A percentile compares a stretch with the other conserved stretches of the same genome.
Evolutionary conservation across 148 eudicot genomes (phyloP).

Genomic region (Rhododendron vialii): DNA sequence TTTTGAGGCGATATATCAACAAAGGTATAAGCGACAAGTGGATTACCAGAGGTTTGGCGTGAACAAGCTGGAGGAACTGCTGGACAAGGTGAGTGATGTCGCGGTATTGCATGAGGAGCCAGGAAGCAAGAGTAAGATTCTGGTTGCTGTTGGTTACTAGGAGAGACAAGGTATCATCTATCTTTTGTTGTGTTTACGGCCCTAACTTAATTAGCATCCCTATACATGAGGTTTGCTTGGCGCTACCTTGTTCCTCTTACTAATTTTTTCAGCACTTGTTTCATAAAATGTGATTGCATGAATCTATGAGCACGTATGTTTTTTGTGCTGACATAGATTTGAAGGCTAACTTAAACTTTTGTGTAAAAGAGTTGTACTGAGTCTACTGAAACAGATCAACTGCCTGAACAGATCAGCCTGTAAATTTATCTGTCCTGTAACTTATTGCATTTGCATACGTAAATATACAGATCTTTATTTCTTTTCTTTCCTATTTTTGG

Average conservation of each 20-base stretch:
- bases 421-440: neutral
- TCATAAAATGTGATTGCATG: neutral
- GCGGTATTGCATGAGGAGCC: slow-evolving; percentile 66
- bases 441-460: neutral
- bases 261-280: neutral
- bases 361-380: neutral
- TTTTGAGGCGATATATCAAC: slow-evolving; percentile 76
- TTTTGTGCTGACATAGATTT: slow-evolving; percentile 3
- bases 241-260: neutral
- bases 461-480: neutral
- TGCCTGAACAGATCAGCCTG: neutral
- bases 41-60: slow-evolving; percentile 65
- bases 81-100: slow-evolving; percentile 74
- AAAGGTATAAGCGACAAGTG: slow-evolving; percentile 63
- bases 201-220: slow-evolving; percentile 15
- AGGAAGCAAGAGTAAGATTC: slow-evolving; percentile 54
- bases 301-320: slow-evolving; percentile 8
- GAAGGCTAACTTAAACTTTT: neutral
- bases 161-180: neutral
- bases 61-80: slow-evolving; percentile 59
- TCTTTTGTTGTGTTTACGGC: neutral
- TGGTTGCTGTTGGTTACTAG: slow-evolving; percentile 55
- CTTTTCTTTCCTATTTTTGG: neutral
- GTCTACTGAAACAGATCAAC: neutral
- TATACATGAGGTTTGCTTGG: slow-evolving; percentile 3